Evolutionary conservation across 2,329 filamentous ascomycete genomes (phyloP).

Genomic region (Fusarium subtropicale): DNA sequence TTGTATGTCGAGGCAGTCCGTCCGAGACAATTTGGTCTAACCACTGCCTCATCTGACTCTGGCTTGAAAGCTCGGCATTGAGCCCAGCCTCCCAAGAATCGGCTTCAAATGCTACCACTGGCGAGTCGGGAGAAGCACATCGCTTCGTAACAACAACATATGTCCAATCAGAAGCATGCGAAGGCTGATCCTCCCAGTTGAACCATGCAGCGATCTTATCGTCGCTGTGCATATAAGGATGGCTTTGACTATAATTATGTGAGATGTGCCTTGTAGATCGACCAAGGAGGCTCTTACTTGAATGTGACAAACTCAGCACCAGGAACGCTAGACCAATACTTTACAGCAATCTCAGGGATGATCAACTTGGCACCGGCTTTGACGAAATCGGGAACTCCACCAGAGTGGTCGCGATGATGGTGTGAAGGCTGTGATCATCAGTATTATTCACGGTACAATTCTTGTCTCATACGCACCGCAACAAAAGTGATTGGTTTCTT

Average conservation of each 20-base stretch:
- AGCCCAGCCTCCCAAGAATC: conserved; percentile 6
- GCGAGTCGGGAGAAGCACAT: not conserved
- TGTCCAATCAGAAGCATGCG: conserved; percentile 23
- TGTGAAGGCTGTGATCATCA: conserved; percentile 14
- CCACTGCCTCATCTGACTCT: conserved; percentile 5
- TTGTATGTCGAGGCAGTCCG: not conserved
- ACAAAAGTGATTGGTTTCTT: conserved; percentile 22
- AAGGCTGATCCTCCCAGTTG: conserved; percentile 19
- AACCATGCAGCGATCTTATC: conserved; percentile 21
- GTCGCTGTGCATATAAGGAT: conserved; percentile 20
- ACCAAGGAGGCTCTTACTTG: conserved; percentile 8
- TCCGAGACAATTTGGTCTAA: not conserved
- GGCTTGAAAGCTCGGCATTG: not conserved
- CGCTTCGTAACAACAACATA: conserved; percentile 20
- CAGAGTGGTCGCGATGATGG: conserved; percentile 33
- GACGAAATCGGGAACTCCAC: conserved; percentile 15
- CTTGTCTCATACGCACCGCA: conserved; percentile 2
- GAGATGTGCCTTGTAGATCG: not conserved
- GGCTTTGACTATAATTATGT: not conserved
- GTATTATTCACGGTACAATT: accelerated
- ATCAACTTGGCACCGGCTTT: conserved; percentile 13
- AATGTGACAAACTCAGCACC: conserved; percentile 15
- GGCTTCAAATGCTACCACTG: not conserved
- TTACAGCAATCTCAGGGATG: conserved; percentile 10
- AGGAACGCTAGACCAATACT: conserved; percentile 26